A percentile compares a stretch with the other conserved stretches of the same genome.
phyloP scores from a whole-genome alignment of 1,284 basidiomycete genomes.

The Microbotryum intermedium region DNA sequence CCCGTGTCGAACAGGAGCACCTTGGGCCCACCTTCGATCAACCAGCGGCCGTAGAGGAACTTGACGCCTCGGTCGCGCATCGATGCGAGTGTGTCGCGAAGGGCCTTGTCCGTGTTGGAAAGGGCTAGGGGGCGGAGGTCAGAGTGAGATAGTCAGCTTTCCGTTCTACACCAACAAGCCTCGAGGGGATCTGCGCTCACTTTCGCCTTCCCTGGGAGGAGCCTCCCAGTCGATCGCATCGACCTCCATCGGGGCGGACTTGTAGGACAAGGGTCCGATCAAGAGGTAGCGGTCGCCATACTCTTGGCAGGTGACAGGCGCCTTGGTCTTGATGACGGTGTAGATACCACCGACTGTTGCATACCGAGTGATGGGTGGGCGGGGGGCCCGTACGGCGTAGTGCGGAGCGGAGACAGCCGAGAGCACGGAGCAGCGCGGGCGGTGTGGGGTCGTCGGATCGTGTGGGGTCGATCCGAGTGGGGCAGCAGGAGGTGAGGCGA shows the following conservation, averaged over 20 bases:
- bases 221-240: conserved; percentile 72
- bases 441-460: background rate
- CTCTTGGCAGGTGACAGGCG: conserved; percentile 90
- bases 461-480: background rate
- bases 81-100: conserved; percentile 59
- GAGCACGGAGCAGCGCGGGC: too few species aligned
- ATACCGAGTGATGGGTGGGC: too few species aligned
- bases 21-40: conserved; percentile 88
- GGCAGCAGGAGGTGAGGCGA: background rate
- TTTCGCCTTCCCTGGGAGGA: conserved; percentile 14
- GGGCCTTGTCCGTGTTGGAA: conserved; percentile 43
- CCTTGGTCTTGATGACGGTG: conserved; percentile 99
- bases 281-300: conserved; percentile 72
- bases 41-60: conserved; percentile 89
- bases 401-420: too few species aligned
- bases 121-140: background rate
- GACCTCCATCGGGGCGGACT: conserved; percentile 97
- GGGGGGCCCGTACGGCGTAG: too few species aligned
- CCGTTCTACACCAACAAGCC: background rate
- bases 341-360: conserved; percentile 84
- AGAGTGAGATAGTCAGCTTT: background rate
- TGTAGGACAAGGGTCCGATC: conserved; percentile 91
- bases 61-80: conserved; percentile 88
- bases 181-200: background rate
- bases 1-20: conserved; percentile 94